Percentiles rank a stretch among this genome's conserved stretches.
phyloP scores from a whole-genome alignment of 2,329 filamentous ascomycete species.

The Trichoderma pleuroti region DNA sequence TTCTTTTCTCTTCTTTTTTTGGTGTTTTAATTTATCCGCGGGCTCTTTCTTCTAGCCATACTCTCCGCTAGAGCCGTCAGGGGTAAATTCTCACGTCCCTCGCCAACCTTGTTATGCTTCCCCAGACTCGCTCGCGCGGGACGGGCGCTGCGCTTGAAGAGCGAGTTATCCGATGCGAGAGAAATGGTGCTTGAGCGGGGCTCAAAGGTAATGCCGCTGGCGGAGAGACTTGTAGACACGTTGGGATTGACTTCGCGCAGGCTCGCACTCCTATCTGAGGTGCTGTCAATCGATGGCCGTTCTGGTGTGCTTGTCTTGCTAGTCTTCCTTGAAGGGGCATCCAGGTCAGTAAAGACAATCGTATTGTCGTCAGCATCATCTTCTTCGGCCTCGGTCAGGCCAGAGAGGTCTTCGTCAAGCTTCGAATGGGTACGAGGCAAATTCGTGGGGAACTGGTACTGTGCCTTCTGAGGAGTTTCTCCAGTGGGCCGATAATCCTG shows the following conservation, averaged over 20 bases:
- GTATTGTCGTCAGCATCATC: constrained; percentile 28
- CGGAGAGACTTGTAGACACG: constrained; percentile 41
- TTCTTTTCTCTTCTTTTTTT: background rate
- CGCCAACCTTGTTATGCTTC: constrained; percentile 31
- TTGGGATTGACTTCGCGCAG: constrained; percentile 57
- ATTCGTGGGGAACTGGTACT: constrained; percentile 75
- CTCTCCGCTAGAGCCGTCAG: constrained; percentile 45
- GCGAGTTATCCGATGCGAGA: constrained; percentile 40
- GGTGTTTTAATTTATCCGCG: constrained; percentile 40
- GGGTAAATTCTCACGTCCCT: constrained; percentile 52
- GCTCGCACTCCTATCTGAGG: constrained; percentile 37
- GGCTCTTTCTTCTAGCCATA: constrained; percentile 52
- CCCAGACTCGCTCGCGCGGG: constrained; percentile 36
- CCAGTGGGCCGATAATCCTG: constrained; percentile 83
- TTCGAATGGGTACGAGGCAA: constrained; percentile 68
- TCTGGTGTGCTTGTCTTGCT: constrained; percentile 31
- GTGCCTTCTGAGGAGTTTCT: constrained; percentile 74
- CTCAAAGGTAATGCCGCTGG: constrained; percentile 39
- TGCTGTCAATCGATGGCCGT: constrained; percentile 29
- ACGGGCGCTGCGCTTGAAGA: constrained; percentile 45
- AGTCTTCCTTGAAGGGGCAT: constrained; percentile 26
- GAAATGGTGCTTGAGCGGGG: constrained; percentile 42
- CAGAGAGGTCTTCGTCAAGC: constrained; percentile 31
- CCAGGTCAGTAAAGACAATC: constrained; percentile 42
- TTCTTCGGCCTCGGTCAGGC: background rate